These are phyloP conservation scores for Rhodotorula graminis DNA, from an alignment of 768 basidiomycete species.

Conservation along the genomic window DNA sequence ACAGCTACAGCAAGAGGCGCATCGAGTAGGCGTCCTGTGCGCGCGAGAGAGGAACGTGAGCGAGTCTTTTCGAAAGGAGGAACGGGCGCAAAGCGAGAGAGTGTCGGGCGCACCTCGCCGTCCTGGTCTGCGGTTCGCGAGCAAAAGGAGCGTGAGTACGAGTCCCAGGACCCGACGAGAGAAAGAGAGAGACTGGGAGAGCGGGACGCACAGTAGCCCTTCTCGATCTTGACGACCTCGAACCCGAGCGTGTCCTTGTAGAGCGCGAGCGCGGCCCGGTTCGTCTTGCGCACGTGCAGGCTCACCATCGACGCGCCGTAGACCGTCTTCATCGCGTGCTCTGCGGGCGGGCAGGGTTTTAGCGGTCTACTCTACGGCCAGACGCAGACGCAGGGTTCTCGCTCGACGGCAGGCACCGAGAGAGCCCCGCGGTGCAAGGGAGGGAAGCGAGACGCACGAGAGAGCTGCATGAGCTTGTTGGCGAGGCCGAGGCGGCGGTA, in stretches of 20 bases:
- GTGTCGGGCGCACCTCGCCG: conserved; percentile 23
- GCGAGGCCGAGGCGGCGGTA: conserved; percentile 88
- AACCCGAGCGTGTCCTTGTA: conserved; percentile 89
- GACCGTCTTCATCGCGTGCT: conserved; percentile 84
- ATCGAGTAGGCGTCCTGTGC: conserved; percentile 37
- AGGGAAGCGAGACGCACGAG: conserved; percentile 58
- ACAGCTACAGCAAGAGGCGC: conserved; percentile 17
- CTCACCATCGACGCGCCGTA: conserved; percentile 80
- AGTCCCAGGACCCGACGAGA: not conserved
- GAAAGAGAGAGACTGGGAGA: conserved; percentile 38
- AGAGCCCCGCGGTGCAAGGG: no score
- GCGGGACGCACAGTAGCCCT: conserved; percentile 75
- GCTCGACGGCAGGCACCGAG: no score
- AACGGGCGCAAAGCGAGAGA: no score
- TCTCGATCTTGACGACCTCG: conserved; percentile 75
- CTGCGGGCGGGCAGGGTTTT: conserved; percentile 51
- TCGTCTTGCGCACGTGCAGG: conserved; percentile 90
- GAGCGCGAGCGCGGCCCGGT: conserved; percentile 79
- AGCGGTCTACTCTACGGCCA: no score
- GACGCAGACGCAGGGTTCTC: no score
- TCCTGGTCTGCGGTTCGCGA: conserved; percentile 7
- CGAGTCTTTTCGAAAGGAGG: no score
- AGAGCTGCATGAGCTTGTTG: conserved; percentile 87
- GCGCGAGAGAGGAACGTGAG: not conserved
- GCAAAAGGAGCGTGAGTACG: conserved; percentile 60